These are phyloP conservation scores for Aspergillus carbonarius DNA, from an alignment of 2,329 filamentous ascomycete species.

Conservation along the genomic window DNA sequence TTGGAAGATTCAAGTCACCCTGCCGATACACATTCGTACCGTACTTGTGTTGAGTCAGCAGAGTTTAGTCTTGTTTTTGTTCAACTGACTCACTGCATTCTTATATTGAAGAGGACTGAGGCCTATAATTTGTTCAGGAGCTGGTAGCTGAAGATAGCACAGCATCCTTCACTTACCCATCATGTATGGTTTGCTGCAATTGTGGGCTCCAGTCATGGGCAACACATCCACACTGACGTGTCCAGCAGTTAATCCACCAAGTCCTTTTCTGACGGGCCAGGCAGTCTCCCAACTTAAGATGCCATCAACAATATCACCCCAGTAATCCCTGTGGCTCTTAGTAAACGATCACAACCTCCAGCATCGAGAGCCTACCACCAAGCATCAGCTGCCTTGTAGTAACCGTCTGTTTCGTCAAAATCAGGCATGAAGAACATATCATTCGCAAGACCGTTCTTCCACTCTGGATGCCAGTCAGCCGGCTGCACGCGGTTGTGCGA, in stretches of 20 bases:
- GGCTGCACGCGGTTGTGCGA: not conserved
- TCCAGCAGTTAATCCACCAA: conserved; percentile 26
- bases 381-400: not conserved
- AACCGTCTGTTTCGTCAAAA: not conserved
- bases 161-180: conserved; percentile 28
- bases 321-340: conserved; percentile 19
- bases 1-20: conserved; percentile 39
- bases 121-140: conserved; percentile 4
- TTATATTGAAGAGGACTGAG: conserved; percentile 43
- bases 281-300: conserved; percentile 40
- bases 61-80: not conserved
- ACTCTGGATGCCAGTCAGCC: not conserved
- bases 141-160: not conserved
- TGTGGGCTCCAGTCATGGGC: conserved; percentile 29
- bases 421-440: not conserved
- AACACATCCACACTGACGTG: conserved; percentile 28
- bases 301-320: conserved; percentile 32
- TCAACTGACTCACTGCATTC: conserved; percentile 18
- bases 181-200: conserved; percentile 38
- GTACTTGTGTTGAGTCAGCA: not conserved
- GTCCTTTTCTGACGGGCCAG: conserved; percentile 26
- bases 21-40: conserved; percentile 28
- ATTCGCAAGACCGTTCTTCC: not conserved
- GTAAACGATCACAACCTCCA: not conserved
- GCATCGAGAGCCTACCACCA: not conserved